Base-by-base conservation (phyloP, 2,329 filamentous ascomycete genomes). In the Aureobasidium leucospermi region DNA sequence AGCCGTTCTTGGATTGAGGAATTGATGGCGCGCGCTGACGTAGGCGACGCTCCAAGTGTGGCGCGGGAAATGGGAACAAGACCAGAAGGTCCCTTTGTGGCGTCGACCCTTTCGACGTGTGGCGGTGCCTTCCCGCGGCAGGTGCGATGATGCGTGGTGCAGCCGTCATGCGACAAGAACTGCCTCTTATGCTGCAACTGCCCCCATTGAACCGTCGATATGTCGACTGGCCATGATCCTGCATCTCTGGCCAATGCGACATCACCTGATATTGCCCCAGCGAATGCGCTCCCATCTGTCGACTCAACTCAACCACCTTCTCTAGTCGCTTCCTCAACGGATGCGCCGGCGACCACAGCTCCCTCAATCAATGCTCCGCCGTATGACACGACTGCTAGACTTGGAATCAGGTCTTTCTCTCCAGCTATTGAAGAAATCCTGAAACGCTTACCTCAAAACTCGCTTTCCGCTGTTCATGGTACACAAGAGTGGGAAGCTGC, bases 401-500 rank as follows among this genome's bases (percentile, higher is more conserved):
- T 43, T 3, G 15, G 45, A n/a, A 56, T 39, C 3, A 43, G 60
- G 5, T 32, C 59, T 29, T 64, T 63, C 42, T 65, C 65, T 7
- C 69, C 74, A 6, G 70, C 75, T 9, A 76, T 74, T 3, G 71
- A 74, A 15, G 73, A 75, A 36, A 75, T 76, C 46, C 66, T 76
- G 6, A 72, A 74, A 62, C 65, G 73, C 38, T 62, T 70, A 52
- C 69, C 71, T 53, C 71, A 71, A 31, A 73, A 70, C 39, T 69
- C 70, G 16, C 67, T 68, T 64, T 39, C 55, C 5, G 28, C 55
- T 5, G 55, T 36, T 6, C 34, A 28, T 41, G 71, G 72, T 3
- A 72, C 71, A 16, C 71, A 74, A 29, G 75, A 71, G 19, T 78
- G 74, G 65, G 75, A 78, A 63, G 75, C 76, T 15, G 77, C 77